Evolutionary conservation across 805 yeast species (phyloP).

Genomic region (Candida parachauliodes): DNA sequence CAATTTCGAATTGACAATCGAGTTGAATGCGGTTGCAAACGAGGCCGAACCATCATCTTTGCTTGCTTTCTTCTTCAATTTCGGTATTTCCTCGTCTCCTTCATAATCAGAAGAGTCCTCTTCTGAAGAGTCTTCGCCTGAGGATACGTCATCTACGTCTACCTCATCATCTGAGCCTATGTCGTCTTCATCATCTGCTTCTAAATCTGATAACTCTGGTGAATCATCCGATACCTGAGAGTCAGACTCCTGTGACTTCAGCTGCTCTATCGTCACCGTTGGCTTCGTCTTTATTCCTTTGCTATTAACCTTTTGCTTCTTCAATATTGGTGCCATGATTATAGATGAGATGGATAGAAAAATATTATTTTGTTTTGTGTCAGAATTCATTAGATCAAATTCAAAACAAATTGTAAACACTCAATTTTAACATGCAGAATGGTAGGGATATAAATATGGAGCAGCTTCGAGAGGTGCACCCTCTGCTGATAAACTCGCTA

Average conservation of each 20-base stretch:
- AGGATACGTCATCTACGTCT: constrained; percentile 19
- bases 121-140: constrained; percentile 9
- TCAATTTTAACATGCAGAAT: too few relatives aligned
- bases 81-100: constrained; percentile 39
- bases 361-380: constrained; percentile 1
- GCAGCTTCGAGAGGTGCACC: background rate
- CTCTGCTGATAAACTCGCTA: constrained; percentile 7
- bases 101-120: constrained; percentile 15
- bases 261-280: constrained; percentile 5
- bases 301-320: constrained; percentile 19
- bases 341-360: constrained; percentile 3
- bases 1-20: constrained; percentile 77
- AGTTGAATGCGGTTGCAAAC: constrained; percentile 79
- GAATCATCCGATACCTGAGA: constrained; percentile 16
- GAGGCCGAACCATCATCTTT: constrained; percentile 68
- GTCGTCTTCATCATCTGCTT: constrained; percentile 8
- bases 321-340: constrained; percentile 17
- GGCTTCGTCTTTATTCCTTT: constrained; percentile 4
- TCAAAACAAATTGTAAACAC: constrained; percentile 3
- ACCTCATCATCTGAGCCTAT: constrained; percentile 19
- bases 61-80: constrained; percentile 53
- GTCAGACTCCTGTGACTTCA: constrained; percentile 1
- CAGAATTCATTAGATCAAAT: background rate
- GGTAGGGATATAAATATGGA: too few relatives aligned
- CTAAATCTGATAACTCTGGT: constrained; percentile 11